Evolutionary conservation across 495 filamentous ascomycete genomes (phyloP).

Genomic region (Glonium stellatum): DNA sequence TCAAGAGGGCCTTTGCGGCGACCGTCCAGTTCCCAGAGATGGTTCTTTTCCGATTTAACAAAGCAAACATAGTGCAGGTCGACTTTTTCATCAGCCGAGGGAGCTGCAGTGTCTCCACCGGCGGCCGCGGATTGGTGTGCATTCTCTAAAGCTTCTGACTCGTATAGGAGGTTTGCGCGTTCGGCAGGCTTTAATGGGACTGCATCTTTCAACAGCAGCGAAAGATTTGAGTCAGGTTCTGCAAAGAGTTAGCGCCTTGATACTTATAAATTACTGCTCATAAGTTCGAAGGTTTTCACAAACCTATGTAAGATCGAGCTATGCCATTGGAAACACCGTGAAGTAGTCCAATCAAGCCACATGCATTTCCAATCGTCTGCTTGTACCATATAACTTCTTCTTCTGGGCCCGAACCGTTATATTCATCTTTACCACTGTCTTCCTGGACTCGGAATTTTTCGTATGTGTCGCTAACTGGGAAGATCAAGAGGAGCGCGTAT

Average conservation of each 20-base stretch:
- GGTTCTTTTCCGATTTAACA: conserved; percentile 37
- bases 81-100: conserved; percentile 33
- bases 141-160: conserved; percentile 35
- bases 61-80: conserved; percentile 43
- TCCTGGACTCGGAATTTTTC: conserved; percentile 42
- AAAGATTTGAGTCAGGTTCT: conserved; percentile 30
- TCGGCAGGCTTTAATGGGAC: conserved; percentile 39
- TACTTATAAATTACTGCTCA: not conserved
- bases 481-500: conserved; percentile 52
- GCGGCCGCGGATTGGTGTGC: conserved; percentile 36
- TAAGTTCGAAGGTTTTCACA: conserved; percentile 1
- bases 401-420: conserved; percentile 43
- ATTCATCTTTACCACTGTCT: conserved; percentile 37
- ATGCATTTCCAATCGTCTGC: conserved; percentile 61
- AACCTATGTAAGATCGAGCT: conserved; percentile 39
- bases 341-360: conserved; percentile 57
- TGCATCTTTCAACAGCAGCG: conserved; percentile 33
- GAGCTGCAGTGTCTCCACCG: conserved; percentile 36
- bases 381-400: conserved; percentile 58
- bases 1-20: conserved; percentile 63
- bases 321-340: conserved; percentile 51
- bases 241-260: conserved; percentile 6
- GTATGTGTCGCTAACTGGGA: conserved; percentile 43
- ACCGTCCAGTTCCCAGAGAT: conserved; percentile 40
- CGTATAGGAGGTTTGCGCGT: conserved; percentile 37